A percentile compares a stretch with the other conserved stretches of the same genome.
Conservation (phyloP, 2,329 filamentous ascomycete species). For the Colletotrichum sp. region DNA sequence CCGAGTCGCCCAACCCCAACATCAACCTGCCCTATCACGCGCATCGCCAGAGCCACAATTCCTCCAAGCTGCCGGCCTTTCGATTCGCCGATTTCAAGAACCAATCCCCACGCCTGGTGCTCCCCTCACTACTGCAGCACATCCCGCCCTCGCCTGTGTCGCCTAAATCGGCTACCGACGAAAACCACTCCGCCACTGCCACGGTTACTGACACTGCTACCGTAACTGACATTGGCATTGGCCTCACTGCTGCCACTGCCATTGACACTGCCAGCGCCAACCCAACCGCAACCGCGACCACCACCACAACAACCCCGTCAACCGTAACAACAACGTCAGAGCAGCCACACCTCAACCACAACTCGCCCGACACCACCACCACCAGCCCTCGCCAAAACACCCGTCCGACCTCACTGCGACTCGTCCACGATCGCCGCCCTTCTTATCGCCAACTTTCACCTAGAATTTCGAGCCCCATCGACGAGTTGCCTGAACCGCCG, state of each 20-base stretch:
- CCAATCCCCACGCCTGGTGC: conserved; percentile 27
- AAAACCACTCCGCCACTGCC: conserved; percentile 17
- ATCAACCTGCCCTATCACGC: conserved; percentile 44
- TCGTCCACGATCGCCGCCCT: conserved; percentile 9
- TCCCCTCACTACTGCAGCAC: conserved; percentile 36
- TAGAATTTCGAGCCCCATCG: conserved; percentile 19
- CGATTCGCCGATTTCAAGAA: conserved; percentile 55
- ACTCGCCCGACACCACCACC: background rate
- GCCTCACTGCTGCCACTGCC: background rate
- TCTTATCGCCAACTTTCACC: conserved; percentile 22
- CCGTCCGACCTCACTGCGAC: conserved; percentile 1
- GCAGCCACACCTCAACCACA: conserved; percentile 6
- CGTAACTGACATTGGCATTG: background rate
- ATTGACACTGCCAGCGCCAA: background rate
- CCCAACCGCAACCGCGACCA: background rate
- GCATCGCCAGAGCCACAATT: conserved; percentile 59
- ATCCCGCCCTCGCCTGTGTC: conserved; percentile 46
- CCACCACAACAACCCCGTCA: background rate
- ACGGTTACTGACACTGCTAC: background rate
- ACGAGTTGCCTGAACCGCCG: conserved; percentile 23
- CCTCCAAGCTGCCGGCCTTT: conserved; percentile 61
- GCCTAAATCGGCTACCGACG: conserved; percentile 32
- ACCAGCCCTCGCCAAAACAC: conserved; percentile 8
- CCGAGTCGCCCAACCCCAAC: conserved; percentile 18
- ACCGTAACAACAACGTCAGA: conserved; percentile 19